Percentiles rank a stretch among this genome's conserved stretches.
Conservation (phyloP, 768 basidiomycete species). For the Auricularia sp. region DNA sequence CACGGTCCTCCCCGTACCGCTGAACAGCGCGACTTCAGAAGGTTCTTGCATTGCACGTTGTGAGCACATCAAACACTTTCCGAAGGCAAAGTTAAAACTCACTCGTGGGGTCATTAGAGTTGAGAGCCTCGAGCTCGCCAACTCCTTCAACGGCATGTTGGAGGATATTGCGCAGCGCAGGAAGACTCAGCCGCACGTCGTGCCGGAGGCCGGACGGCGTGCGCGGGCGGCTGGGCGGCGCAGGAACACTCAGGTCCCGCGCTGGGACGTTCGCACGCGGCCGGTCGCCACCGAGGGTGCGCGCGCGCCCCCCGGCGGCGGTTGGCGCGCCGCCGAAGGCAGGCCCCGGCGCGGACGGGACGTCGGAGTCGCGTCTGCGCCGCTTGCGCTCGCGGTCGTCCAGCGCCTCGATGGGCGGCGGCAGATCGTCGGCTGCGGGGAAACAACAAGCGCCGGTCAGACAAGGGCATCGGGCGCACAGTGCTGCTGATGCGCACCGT, state of each 20-base stretch:
- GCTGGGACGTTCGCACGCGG: neutral
- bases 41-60: constrained; percentile 29
- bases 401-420: neutral
- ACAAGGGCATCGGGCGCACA: neutral
- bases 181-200: neutral
- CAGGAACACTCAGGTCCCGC: neutral
- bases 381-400: constrained; percentile 2
- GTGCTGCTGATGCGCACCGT: neutral
- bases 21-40: constrained; percentile 56
- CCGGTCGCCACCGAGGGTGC: neutral
- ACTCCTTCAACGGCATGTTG: neutral
- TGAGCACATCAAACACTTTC: neutral
- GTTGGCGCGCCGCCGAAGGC: neutral
- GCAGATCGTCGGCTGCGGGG: neutral
- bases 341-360: neutral
- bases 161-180: neutral
- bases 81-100: constrained; percentile 10
- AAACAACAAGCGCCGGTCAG: too few species aligned
- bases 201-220: neutral
- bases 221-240: neutral
- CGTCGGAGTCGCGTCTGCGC: neutral
- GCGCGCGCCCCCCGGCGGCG: neutral
- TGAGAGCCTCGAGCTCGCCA: constrained; percentile 53
- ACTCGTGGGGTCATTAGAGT: constrained; percentile 55
- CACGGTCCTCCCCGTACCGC: constrained; percentile 43